Conservation (phyloP, 2,329 filamentous ascomycete genomes). For the Beauveria caledonica region DNA sequence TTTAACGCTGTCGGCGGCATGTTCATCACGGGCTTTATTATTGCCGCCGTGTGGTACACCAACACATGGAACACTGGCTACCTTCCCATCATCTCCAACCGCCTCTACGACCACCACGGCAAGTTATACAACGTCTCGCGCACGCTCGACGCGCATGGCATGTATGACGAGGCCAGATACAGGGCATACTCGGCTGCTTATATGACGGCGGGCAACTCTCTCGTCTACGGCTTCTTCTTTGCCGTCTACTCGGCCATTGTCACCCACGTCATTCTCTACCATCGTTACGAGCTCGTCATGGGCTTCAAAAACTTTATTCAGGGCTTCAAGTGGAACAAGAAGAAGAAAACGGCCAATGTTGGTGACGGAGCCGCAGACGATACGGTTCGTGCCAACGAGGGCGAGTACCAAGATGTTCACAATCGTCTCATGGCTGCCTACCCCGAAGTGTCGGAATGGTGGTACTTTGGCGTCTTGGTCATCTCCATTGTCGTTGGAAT, state of each 20-base stretch:
- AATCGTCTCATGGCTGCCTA: conserved; percentile 26
- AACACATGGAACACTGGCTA: conserved; percentile 43
- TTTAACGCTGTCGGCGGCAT: conserved; percentile 22
- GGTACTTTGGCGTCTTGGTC: conserved; percentile 28
- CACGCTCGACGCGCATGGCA: conserved; percentile 40
- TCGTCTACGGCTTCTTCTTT: conserved; percentile 26
- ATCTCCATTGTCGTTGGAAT: conserved; percentile 28
- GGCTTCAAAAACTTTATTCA: conserved; percentile 21
- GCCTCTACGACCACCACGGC: conserved; percentile 50
- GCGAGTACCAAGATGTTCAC: conserved; percentile 25
- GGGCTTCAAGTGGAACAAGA: conserved; percentile 17
- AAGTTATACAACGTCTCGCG: conserved; percentile 40
- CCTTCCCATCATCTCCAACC: conserved; percentile 45
- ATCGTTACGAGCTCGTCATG: conserved; percentile 22
- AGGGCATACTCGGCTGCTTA: conserved; percentile 31
- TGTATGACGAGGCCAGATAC: conserved; percentile 44
- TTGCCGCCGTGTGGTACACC: conserved; percentile 38
- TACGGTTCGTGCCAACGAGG: conserved; percentile 24
- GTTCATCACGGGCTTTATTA: conserved; percentile 44
- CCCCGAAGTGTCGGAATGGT: conserved; percentile 32
- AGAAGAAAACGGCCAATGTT: conserved; percentile 6
- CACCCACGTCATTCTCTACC: conserved; percentile 24
- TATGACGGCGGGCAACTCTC: conserved; percentile 18
- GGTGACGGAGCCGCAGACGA: not conserved
- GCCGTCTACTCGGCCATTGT: conserved; percentile 22